A percentile compares a stretch with the other conserved stretches of the same genome.
Evolutionary conservation across 1,284 basidiomycete genomes (phyloP).

Genomic region (Caloboletus firmus): DNA sequence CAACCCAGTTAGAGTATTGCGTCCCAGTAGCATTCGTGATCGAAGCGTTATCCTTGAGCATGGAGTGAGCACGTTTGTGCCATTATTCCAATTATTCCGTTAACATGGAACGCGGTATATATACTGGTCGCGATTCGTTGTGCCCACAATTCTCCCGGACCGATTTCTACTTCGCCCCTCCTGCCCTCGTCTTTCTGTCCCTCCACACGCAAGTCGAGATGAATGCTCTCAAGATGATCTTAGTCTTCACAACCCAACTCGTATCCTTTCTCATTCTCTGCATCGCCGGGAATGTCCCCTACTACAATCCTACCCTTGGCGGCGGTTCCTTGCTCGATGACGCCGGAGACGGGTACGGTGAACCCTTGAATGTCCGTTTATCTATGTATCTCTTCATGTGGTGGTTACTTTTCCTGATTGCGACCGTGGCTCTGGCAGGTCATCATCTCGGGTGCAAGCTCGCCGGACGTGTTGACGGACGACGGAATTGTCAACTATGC

Average conservation of each 20-base stretch:
- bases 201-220: constrained; percentile 1
- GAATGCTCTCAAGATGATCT: constrained; percentile 9
- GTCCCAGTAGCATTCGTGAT: not conserved
- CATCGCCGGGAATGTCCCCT: constrained; percentile 30
- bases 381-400: not conserved
- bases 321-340: constrained; percentile 58
- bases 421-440: constrained; percentile 37
- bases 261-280: constrained; percentile 5
- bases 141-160: not conserved
- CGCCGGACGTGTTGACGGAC: constrained; percentile 54
- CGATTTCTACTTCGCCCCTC: not conserved
- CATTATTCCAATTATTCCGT: not conserved
- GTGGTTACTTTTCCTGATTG: not conserved
- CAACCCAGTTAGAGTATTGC: not conserved
- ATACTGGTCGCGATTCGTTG: not conserved
- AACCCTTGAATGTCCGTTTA: constrained; percentile 57
- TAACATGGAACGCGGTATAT: not conserved
- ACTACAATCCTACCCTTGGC: constrained; percentile 42
- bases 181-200: not conserved
- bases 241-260: constrained; percentile 4
- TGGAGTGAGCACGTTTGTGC: constrained; percentile 3
- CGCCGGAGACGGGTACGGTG: constrained; percentile 49
- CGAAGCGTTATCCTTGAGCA: not conserved
- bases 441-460: constrained; percentile 57
- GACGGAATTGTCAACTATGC: constrained; percentile 60